Percentiles rank a stretch among this genome's conserved stretches.
Conservation (phyloP, 78 protist species). For the Isochrysis galbana region DNA sequence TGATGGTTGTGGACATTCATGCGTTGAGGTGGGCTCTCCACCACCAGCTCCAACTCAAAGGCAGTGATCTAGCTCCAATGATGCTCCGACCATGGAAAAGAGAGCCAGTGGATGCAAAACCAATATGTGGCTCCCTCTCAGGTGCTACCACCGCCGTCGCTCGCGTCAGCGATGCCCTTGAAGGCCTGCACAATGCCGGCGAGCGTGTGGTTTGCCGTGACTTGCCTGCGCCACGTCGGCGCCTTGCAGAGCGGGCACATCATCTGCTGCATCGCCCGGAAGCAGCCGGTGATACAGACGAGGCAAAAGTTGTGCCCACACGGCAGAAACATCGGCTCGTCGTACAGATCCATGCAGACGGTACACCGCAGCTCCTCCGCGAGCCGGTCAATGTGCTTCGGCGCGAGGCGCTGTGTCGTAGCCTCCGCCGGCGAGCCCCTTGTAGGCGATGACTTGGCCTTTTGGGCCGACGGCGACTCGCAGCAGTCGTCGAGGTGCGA, state of each 20-base stretch:
- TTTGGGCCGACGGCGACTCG: background rate
- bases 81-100: no score
- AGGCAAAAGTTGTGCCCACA: background rate
- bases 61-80: no score
- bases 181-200: background rate
- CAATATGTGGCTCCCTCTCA: no score
- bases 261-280: background rate
- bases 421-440: background rate
- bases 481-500: background rate
- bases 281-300: background rate
- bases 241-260: background rate
- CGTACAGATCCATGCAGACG: background rate
- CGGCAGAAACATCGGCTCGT: background rate
- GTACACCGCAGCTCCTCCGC: background rate
- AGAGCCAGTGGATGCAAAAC: no score
- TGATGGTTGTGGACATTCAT: no score
- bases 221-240: conserved; percentile 2
- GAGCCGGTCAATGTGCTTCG: background rate
- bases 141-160: no score
- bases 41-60: no score
- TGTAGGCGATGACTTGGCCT: background rate
- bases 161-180: background rate
- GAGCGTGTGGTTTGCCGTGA: background rate
- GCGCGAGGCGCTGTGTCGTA: background rate
- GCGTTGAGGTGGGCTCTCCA: no score